Evolutionary conservation across 306 rosid species (phyloP), one percentile per base, ranked within the genome.

Genomic region (Pachyrhizus erosus): DNA sequence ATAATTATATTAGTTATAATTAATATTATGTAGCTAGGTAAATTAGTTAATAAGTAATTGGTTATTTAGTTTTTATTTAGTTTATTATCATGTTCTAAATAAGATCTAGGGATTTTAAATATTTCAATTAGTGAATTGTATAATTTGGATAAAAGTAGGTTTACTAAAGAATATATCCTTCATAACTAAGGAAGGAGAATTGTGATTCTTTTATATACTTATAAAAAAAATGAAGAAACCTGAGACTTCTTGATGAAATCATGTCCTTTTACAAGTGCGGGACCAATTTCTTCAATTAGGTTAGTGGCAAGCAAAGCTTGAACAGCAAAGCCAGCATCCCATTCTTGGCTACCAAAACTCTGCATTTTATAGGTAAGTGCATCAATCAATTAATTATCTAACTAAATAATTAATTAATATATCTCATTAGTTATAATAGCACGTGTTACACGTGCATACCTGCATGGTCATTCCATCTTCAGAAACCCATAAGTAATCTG

Each of bases 381-480:
- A 21, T 31, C 23, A 33, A 6, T 29, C 29, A 60, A 26, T 58
- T 2, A 24, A 14, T 58, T 4, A 12, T 9, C 0, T 9, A 23
- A 9, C 24, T 1, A 12, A 57, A 0, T 20, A 23, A 9, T 42
- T 14, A 3, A 27, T 31, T 1, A 76, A 54, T 20, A 48, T 15
- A 43, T 27, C 18, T 2, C 9, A 37, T 26, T 14, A 15, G 10
- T 54, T 43, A 39, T 20, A 31, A 66, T 9, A 66, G 9, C 12
- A 18, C 40, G 7, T 8, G 15, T 24, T 5, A 61, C 9, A 43
- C 7, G 43, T n/a, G 46, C 5, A 18, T 33, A 89, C 92, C 84
- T 92, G 97, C 91, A 93, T 87, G 43, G 89, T 86, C 86, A 93
- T 90, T 81, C 97, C 93, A 84, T 93, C 97, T 86, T 91, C 93